These are phyloP conservation scores for Gaillardinia entomophila DNA, from an alignment of 805 yeast genomes.

Conservation along the genomic window DNA sequence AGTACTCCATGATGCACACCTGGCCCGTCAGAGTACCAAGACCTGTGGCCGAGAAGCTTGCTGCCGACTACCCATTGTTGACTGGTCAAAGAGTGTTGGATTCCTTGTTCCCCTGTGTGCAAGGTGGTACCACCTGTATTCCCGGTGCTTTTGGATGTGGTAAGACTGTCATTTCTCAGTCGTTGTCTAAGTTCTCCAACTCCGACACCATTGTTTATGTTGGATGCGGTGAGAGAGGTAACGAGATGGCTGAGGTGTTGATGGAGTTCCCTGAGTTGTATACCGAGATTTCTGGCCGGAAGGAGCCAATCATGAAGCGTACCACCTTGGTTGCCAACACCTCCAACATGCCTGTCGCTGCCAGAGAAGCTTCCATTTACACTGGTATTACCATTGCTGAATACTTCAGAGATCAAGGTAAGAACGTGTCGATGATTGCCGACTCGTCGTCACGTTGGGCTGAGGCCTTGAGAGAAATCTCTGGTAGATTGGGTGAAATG, in stretches of 20 bases:
- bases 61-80: constrained; percentile 91
- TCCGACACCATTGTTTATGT: constrained; percentile 95
- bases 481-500: constrained; percentile 99
- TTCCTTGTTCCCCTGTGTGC: constrained; percentile 97
- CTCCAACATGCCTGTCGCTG: constrained; percentile 99
- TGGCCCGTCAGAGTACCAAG: constrained; percentile 99
- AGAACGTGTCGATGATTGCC: constrained; percentile 98
- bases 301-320: constrained; percentile 99
- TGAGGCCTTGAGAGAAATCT: constrained; percentile 98
- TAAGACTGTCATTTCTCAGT: constrained; percentile 96
- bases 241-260: constrained; percentile 98
- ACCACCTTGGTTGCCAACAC: constrained; percentile 98
- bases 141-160: constrained; percentile 99
- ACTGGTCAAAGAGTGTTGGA: constrained; percentile 99
- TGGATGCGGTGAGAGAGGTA: constrained; percentile 96
- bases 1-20: constrained; percentile 92
- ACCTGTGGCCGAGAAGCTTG: constrained; percentile 90
- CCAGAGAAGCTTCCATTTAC: constrained; percentile 98
- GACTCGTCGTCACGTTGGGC: constrained; percentile 99
- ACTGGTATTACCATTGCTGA: constrained; percentile 99
- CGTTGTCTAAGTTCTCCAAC: constrained; percentile 94
- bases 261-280: constrained; percentile 99
- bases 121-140: constrained; percentile 99
- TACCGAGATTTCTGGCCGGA: constrained; percentile 85
- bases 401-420: constrained; percentile 99